Evolutionary conservation across 2,329 filamentous ascomycete genomes (phyloP).

Genomic region (Akanthomyces lecanii): DNA sequence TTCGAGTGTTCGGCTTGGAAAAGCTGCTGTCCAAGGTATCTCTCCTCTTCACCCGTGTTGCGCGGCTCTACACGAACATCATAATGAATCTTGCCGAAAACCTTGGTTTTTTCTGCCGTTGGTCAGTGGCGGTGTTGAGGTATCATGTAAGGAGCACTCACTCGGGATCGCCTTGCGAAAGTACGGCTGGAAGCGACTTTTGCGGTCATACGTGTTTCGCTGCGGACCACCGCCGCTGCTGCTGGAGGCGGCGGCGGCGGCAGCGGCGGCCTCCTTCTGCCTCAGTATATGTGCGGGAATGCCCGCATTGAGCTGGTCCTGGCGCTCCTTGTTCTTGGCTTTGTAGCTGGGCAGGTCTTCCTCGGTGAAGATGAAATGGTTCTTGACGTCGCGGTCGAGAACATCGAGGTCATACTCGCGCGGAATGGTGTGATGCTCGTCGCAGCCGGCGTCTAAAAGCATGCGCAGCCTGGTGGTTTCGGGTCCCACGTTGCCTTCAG

Average conservation of each 20-base stretch:
- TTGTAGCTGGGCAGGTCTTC: slow-evolving; percentile 69
- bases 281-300: slow-evolving; percentile 55
- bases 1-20: slow-evolving; percentile 47
- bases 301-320: slow-evolving; percentile 53
- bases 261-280: slow-evolving; percentile 28
- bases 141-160: slow-evolving; percentile 37
- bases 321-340: slow-evolving; percentile 46
- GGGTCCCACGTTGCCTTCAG: slow-evolving; percentile 29
- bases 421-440: slow-evolving; percentile 70
- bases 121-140: slow-evolving; percentile 21
- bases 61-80: slow-evolving; percentile 73
- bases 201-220: slow-evolving; percentile 43
- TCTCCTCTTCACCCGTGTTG: slow-evolving; percentile 65
- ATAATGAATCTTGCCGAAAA: slow-evolving; percentile 68
- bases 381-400: slow-evolving; percentile 60
- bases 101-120: slow-evolving; percentile 69
- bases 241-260: slow-evolving; percentile 14
- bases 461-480: slow-evolving; percentile 48
- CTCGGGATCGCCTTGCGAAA: slow-evolving; percentile 71
- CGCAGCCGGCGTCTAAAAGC: slow-evolving; percentile 60
- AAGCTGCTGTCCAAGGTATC: slow-evolving; percentile 57
- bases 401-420: slow-evolving; percentile 83
- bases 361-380: slow-evolving; percentile 90
- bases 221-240: slow-evolving; percentile 32
- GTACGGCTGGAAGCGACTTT: slow-evolving; percentile 52